Base-by-base conservation (phyloP, 192 early-diverging fungal species). In the Coemansia sp. region DNA sequence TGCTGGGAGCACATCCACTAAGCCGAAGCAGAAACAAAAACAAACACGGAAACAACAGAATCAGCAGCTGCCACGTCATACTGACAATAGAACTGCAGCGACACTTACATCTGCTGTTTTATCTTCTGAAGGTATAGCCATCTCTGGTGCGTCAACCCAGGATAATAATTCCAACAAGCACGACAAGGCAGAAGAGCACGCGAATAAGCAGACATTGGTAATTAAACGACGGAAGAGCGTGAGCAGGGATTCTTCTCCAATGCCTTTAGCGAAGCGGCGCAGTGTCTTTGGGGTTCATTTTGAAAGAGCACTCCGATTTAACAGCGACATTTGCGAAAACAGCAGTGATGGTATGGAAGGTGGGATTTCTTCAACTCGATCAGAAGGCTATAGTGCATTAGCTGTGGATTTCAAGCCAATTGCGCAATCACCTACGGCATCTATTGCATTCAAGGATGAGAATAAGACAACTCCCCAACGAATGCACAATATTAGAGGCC, bases 231-330 rank as follows among this genome's bases (percentile, higher is more conserved):
- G 34, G 30, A 18, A 26, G 50, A 61, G 30, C 10, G 32, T n/a
- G 4, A 22, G 3, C 23, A 38, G 26, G 7, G 32, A 44, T 19
- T 34, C 38, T 16, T 44, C 24, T 6, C 14, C 52, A 23, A 23
- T 23, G 26, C 26, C 54, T 19, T n/a, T 12, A 8, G 34, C 28
- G 10, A 57, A 57, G 22, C 56, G 56, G 56, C 56, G 56, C 3
- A 57, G 27, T 22, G 1, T 57, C 32, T 57, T 57, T 57, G 56
- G 56, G 34, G 22, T 19, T 2, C 56, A 57, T 7, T 22, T 44
- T 31, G 56, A 57, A 31, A 22, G 34, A 4, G 26, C 54, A 3
- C 22, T 55, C 5, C 8, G 2, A 14, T 31, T 27, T 31, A 55
- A 55, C 54, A 21, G 19, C 27, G 10, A 1, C 2, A 3, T 55